phyloP scores from a whole-genome alignment of 495 filamentous ascomycete genomes.

The Podospora pseudoanserina region DNA sequence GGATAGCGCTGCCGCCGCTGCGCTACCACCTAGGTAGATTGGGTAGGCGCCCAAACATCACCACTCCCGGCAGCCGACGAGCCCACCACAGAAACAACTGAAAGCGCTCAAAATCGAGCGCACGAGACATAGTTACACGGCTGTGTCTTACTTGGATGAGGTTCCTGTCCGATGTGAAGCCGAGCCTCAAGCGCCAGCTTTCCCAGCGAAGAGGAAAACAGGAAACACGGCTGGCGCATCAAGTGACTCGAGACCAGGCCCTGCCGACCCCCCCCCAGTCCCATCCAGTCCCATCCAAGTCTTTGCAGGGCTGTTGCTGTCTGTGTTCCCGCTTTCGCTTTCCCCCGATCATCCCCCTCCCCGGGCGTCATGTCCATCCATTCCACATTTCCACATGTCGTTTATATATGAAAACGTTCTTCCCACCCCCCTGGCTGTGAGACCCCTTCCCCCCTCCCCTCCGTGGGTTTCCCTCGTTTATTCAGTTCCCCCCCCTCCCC shows the following conservation, averaged over 20 bases:
- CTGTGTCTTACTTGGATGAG: background rate
- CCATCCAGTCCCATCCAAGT: background rate
- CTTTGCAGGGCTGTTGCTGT: constrained; percentile 3
- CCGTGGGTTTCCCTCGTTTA: constrained; percentile 4
- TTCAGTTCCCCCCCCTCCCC: background rate
- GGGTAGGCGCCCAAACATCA: constrained; percentile 7
- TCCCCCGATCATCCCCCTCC: background rate
- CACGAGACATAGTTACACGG: background rate
- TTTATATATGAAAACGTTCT: background rate
- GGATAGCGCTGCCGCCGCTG: background rate
- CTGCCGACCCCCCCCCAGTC: background rate
- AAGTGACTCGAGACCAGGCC: background rate
- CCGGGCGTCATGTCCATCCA: background rate
- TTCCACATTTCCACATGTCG: background rate
- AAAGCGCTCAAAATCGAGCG: too few relatives aligned
- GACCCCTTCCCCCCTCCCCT: constrained; percentile 2
- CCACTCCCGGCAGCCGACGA: background rate
- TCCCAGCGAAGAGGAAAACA: background rate
- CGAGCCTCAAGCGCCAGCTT: constrained; percentile 14
- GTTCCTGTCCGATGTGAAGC: constrained; percentile 3
- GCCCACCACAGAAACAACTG: too few relatives aligned
- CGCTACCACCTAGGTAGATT: background rate
- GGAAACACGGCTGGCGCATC: constrained; percentile 4
- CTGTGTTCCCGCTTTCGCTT: constrained; percentile 1
- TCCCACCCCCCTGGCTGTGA: background rate